A percentile compares a stretch with the other conserved stretches of the same genome.
Evolutionary conservation across 2,329 filamentous ascomycete genomes (phyloP).

Genomic region (Septoria linicola): DNA sequence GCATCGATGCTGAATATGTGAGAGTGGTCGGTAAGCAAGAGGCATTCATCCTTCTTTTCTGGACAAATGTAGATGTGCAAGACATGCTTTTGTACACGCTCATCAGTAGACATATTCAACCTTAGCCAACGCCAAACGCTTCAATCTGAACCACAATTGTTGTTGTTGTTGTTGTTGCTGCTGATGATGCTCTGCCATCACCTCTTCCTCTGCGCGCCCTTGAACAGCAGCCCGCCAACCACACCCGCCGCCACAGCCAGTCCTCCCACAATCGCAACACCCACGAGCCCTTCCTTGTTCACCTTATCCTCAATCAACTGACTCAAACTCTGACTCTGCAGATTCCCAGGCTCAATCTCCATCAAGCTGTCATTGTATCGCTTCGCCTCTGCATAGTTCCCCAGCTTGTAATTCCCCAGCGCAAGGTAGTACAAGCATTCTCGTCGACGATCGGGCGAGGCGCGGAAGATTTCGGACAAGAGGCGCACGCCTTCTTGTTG

Average conservation of each 20-base stretch:
- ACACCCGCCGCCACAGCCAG: conserved; percentile 91
- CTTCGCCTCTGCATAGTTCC: conserved; percentile 92
- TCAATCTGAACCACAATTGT: conserved; percentile 4
- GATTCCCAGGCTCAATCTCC: conserved; percentile 85
- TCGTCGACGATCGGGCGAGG: conserved; percentile 84
- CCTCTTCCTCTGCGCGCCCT: conserved; percentile 55
- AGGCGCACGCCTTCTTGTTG: conserved; percentile 30
- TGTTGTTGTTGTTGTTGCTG: background rate
- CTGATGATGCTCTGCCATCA: conserved; percentile 8
- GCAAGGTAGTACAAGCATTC: conserved; percentile 99
- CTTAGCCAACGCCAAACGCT: conserved; percentile 8
- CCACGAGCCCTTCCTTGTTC: conserved; percentile 87
- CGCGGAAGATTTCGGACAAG: conserved; percentile 71
- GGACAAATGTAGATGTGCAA: too few relatives aligned
- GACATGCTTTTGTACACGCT: conserved; percentile 5
- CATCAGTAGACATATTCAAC: conserved; percentile 4
- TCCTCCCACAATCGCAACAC: conserved; percentile 91
- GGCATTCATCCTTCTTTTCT: background rate
- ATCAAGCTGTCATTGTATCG: conserved; percentile 91
- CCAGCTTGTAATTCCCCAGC: conserved; percentile 95
- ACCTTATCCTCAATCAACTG: conserved; percentile 94
- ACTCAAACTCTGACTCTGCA: conserved; percentile 84
- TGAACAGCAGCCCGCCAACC: conserved; percentile 81
- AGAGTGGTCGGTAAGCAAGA: background rate
- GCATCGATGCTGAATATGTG: too few relatives aligned